Evolutionary conservation across 2,329 filamentous ascomycete species (phyloP), one percentile per base, ranked within the genome.

Genomic region (Fusarium graminum): DNA sequence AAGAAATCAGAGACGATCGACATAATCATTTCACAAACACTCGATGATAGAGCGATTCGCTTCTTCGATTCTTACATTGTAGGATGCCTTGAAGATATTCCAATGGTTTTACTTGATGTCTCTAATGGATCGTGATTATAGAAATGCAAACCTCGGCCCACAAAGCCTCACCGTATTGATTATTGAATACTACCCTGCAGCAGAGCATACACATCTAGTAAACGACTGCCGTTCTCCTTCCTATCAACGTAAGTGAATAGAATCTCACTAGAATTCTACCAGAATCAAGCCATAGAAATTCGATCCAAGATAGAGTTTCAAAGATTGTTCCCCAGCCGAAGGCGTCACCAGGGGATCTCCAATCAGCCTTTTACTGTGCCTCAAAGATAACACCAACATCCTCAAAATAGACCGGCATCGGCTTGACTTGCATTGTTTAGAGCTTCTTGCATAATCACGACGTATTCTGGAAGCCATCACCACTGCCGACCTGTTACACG

Each of bases 211-310:
- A 34, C 26, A 52, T 58, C 28, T 32, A 42, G 10, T 7, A 28
- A 40, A 22, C 11, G 14, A 36, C 19, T 62, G 49, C 43, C 13
- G 11, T 17, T 46, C 30, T 38, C 49, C 59, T 62, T 62, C 58
- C 59, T 30, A 62, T 29, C 26, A 47, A 47, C 49, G 59, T 43
- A 62, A 56, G 7, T 29, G 8, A 17, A 29, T 4, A 26, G 59
- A 63, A 63, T 5, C 25, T n/a, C 25, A 59, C 51, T 51, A 63
- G 59, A 63, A 63, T 28, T 28, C 1, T 11, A 25, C 34, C 51
- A 44, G 22, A 44, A 63, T 58, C 4, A 13, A 12, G 25, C 13
- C 7, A 2, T 22, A 39, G 7, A 14, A 10, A 0, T 28, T 12
- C 22, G 34, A 17, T n/a, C 50, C 42, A 22, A 52, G 59, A 46